phyloP scores from a whole-genome alignment of 108 stramenopile genomes.

The Fragilariopsis cylindrus region DNA sequence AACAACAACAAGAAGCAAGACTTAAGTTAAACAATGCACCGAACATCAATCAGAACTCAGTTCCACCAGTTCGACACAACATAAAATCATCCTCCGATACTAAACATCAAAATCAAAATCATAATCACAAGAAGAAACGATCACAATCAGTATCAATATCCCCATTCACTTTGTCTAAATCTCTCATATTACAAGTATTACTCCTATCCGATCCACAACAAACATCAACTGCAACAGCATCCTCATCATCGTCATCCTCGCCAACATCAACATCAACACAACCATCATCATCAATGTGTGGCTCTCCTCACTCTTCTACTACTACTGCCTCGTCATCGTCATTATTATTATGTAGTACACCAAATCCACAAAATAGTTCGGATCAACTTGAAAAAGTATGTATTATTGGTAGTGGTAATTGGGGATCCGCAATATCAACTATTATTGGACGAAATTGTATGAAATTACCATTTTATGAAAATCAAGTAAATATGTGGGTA shows the following conservation, averaged over 20 bases:
- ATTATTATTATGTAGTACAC: neutral
- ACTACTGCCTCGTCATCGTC: no score
- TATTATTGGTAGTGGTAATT: conserved; percentile 95
- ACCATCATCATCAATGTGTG: neutral
- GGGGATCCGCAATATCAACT: conserved; percentile 90
- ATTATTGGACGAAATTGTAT: conserved; percentile 81
- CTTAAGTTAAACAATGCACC: no score
- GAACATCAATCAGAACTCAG: no score
- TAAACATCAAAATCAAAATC: neutral
- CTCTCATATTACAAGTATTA: neutral
- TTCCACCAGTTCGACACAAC: no score
- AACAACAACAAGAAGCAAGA: no score
- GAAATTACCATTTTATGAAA: conserved; percentile 68
- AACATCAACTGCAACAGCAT: neutral
- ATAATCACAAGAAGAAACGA: neutral
- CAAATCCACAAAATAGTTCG: conserved; percentile 34
- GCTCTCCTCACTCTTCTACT: no score
- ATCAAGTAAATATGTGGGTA: conserved; percentile 92
- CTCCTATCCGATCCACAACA: neutral
- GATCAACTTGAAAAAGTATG: conserved; percentile 72
- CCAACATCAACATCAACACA: neutral
- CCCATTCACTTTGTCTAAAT: neutral
- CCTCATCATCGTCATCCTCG: neutral
- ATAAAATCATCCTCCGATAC: no score
- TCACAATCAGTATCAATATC: no score